These are phyloP conservation scores for Arthrinium puccinioides DNA, from an alignment of 2,329 filamentous ascomycete species.

Conservation along the genomic window DNA sequence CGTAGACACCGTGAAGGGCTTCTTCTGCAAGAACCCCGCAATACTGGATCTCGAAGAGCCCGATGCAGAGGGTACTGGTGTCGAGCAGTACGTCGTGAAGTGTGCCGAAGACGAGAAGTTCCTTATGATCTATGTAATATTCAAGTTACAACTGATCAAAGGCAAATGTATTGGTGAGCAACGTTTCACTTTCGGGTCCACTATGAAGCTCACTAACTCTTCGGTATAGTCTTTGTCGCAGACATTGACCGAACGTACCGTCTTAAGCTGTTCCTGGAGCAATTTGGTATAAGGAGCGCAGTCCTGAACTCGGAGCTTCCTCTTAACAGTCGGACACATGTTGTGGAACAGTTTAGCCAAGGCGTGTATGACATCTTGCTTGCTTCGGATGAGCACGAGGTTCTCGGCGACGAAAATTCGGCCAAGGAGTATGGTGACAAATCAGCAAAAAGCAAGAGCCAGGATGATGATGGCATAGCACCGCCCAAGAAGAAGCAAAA, in stretches of 20 bases:
- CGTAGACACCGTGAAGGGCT: conserved; percentile 72
- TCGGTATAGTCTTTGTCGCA: conserved; percentile 67
- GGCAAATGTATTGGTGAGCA: conserved; percentile 52
- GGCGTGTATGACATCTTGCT: conserved; percentile 98
- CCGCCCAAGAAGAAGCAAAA: conserved; percentile 56
- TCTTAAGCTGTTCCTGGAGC: conserved; percentile 89
- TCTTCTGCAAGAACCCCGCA: conserved; percentile 78
- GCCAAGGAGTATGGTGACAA: conserved; percentile 28
- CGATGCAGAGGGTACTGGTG: conserved; percentile 66
- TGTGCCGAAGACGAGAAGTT: conserved; percentile 82
- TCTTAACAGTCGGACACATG: conserved; percentile 86
- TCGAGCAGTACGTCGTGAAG: conserved; percentile 83
- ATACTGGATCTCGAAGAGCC: conserved; percentile 77
- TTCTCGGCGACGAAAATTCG: conserved; percentile 50
- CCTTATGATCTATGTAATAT: conserved; percentile 83
- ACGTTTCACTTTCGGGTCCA: neutral
- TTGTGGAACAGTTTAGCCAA: conserved; percentile 95
- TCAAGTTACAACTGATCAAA: conserved; percentile 89
- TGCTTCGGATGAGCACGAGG: conserved; percentile 84
- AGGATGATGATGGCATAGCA: conserved; percentile 16
- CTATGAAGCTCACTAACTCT: neutral
- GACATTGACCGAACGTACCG: conserved; percentile 60
- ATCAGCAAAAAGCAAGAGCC: conserved; percentile 32
- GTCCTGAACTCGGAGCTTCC: conserved; percentile 92
- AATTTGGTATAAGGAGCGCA: conserved; percentile 91